Evolutionary conservation across 805 yeast species (phyloP).

Genomic region (Sugiyamaella chiloensis): DNA sequence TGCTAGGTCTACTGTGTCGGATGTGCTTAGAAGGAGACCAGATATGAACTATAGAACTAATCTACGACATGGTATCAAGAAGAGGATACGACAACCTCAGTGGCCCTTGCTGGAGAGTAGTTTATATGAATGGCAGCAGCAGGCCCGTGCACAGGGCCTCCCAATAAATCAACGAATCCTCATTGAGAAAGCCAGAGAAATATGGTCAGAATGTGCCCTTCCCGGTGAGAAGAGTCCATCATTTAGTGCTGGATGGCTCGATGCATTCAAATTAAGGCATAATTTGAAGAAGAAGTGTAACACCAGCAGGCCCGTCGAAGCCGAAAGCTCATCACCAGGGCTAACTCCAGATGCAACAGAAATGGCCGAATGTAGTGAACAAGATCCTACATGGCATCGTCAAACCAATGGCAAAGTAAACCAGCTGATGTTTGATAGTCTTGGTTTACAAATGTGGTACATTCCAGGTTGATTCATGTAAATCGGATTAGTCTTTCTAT

Average conservation of each 20-base stretch:
- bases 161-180: not conserved
- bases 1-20: conserved; percentile 1
- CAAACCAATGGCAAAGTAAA: too few relatives aligned
- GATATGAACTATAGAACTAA: not conserved
- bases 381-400: too few relatives aligned
- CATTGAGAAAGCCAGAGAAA: not conserved
- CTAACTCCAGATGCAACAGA: too few relatives aligned
- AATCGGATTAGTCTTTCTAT: too few relatives aligned
- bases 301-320: too few relatives aligned
- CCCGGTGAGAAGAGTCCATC: not conserved
- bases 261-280: conserved; percentile 2
- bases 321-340: too few relatives aligned
- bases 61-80: not conserved
- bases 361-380: too few relatives aligned
- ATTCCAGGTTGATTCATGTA: too few relatives aligned
- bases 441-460: too few relatives aligned
- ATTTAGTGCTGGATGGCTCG: conserved; percentile 4
- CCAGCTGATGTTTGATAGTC: too few relatives aligned
- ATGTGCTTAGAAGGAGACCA: not conserved
- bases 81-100: not conserved
- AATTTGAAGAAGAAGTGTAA: not conserved
- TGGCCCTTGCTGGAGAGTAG: not conserved
- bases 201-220: not conserved
- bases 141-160: not conserved
- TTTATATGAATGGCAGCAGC: not conserved